Base-by-base conservation (phyloP, 257 asterid species). In the Capsicum chinense region DNA sequence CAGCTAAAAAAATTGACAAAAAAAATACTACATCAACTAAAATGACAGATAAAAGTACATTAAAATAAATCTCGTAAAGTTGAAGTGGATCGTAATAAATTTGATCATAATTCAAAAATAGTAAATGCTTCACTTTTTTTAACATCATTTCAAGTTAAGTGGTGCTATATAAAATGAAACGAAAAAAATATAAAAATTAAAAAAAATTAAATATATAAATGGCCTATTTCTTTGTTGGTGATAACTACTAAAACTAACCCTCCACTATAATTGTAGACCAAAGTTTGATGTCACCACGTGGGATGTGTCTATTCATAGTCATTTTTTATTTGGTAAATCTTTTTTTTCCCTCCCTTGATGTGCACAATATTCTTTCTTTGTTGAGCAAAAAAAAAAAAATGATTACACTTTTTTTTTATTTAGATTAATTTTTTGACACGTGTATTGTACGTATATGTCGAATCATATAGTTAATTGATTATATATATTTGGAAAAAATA, bases 301-400 rank as follows among this genome's bases (percentile, higher is more conserved):
- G 62, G 62, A 52, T 19, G 62, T 52, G 21, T 14, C 47, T 48
- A 73, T 73, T 73, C 44, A 44, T 52, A 21, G 81, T 76, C 81
- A 50, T 76, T 52, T 4, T 76, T 76, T 48, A 50, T 74, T 74
- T 50, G 33, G 33, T 26, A 26, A 26, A 26, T 26, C 33, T 26
- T 26, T 26, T 26, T 26, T 26, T 26, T 26, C 33, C 1, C 33
- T 1, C 33, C 0, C 33, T 26, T 26, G 33, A 26, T 26, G 33
- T 26, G 33, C 33, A 26, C 33, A 67, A 37, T 67, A 67, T 67
- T 35, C 74, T 67, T 37, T 35, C 16, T 4, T 4, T 17, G 66
- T n/a, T 0, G 19, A 15, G 12, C 7, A 26, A 26, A 26, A 26
- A 10, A 26, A 26, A 26, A 26, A 10, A 59, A 59, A 59, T 59